Evolutionary conservation across 768 basidiomycete species (phyloP).

Genomic region (Boletus vermiculosoides): DNA sequence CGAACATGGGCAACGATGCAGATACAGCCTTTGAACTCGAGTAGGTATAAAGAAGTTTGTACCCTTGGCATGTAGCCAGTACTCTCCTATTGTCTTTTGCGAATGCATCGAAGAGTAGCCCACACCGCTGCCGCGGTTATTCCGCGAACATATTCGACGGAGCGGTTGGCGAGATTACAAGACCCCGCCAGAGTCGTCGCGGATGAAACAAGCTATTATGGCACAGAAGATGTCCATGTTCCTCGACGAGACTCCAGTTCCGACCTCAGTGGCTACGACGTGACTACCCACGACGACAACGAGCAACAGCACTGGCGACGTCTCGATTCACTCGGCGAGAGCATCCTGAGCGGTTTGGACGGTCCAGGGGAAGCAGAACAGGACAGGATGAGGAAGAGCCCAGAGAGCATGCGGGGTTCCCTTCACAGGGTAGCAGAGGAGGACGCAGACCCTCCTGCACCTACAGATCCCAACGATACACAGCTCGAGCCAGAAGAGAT

Average conservation of each 20-base stretch:
- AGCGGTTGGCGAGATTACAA: slow-evolving; percentile 10
- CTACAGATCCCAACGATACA: slow-evolving; percentile 11
- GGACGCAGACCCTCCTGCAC: slow-evolving; percentile 12
- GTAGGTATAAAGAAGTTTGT: slow-evolving; percentile 27
- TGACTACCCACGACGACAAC: slow-evolving; percentile 20
- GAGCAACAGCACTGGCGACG: slow-evolving; percentile 30
- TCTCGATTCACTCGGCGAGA: slow-evolving; percentile 33
- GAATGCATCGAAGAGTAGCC: slow-evolving; percentile 33
- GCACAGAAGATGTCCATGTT: slow-evolving; percentile 7
- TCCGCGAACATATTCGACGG: slow-evolving; percentile 22
- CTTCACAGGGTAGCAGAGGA: slow-evolving; percentile 43
- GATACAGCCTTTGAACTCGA: slow-evolving; percentile 23
- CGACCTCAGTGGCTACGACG: slow-evolving; percentile 24
- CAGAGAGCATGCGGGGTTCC: slow-evolving; percentile 36
- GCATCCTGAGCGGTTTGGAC: slow-evolving; percentile 32
- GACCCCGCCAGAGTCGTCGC: slow-evolving; percentile 21
- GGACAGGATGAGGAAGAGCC: slow-evolving; percentile 30
- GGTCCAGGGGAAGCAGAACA: slow-evolving; percentile 23
- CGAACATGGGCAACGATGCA: slow-evolving; percentile 11
- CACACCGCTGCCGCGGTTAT: slow-evolving; percentile 31
- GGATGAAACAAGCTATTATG: slow-evolving; percentile 17
- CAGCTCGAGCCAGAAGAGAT: slow-evolving; percentile 33
- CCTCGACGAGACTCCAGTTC: slow-evolving; percentile 13
- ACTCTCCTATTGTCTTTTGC: background rate
- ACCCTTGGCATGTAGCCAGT: slow-evolving; percentile 2